phyloP scores from a whole-genome alignment of 176 grass and related monocot species.

The Avena eriantha region DNA sequence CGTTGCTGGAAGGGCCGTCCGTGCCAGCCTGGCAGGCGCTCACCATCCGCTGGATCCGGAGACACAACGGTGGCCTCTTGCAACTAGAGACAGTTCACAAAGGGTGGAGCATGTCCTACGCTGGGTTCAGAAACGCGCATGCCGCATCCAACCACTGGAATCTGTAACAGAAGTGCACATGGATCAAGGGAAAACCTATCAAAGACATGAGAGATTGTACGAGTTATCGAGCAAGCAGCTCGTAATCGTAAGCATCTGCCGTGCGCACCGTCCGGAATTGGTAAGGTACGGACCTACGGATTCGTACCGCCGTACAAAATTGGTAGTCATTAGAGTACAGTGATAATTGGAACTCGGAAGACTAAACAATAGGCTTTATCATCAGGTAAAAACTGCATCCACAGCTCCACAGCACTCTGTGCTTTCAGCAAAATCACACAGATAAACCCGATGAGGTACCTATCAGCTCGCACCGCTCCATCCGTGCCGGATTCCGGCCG shows the following conservation, averaged over 20 bases:
- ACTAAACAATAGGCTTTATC: neutral
- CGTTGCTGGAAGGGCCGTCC: constrained; percentile 42
- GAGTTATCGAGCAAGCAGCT: constrained; percentile 22
- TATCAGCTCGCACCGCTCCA: neutral
- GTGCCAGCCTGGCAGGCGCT: constrained; percentile 45
- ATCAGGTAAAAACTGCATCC: neutral
- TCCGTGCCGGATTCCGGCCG: constrained; percentile 30
- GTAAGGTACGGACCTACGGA: neutral
- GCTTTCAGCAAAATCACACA: neutral
- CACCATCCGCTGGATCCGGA: constrained; percentile 69
- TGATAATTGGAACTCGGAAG: neutral
- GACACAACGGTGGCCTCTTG: constrained; percentile 16
- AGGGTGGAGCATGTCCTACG: constrained; percentile 42
- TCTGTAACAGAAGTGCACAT: constrained; percentile 29
- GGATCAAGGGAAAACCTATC: constrained; percentile 27
- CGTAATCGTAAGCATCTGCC: neutral
- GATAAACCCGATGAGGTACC: neutral
- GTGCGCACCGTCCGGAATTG: neutral
- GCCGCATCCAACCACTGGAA: constrained; percentile 42
- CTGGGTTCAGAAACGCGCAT: constrained; percentile 44
- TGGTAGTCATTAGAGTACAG: neutral
- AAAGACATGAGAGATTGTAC: constrained; percentile 16
- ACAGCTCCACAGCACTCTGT: neutral
- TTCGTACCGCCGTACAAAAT: neutral
- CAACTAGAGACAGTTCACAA: constrained; percentile 21